phyloP scores from a whole-genome alignment of 2,329 filamentous ascomycete species.

The Aspergillus niger region DNA sequence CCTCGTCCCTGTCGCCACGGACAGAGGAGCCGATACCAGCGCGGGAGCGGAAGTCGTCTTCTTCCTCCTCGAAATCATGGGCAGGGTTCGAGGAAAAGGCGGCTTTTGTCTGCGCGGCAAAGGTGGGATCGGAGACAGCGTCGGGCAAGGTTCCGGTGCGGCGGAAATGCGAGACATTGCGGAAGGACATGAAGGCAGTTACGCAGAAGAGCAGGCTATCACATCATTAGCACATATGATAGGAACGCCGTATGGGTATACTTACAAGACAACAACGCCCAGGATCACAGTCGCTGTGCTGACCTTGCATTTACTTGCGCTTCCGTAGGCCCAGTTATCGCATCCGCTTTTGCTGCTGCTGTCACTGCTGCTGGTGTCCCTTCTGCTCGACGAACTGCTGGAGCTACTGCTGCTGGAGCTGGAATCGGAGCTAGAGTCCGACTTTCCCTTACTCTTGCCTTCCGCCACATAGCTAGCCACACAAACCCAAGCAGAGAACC shows the following conservation, averaged over 20 bases:
- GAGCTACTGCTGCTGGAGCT: slow-evolving; percentile 37
- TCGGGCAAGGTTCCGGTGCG: slow-evolving; percentile 58
- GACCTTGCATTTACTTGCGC: slow-evolving; percentile 57
- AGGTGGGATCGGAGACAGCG: slow-evolving; percentile 46
- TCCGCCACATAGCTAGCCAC: slow-evolving; percentile 58
- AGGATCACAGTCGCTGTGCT: slow-evolving; percentile 59
- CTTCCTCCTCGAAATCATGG: slow-evolving; percentile 49
- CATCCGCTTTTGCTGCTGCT: slow-evolving; percentile 50
- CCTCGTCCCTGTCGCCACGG: slow-evolving; percentile 49
- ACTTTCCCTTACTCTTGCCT: slow-evolving; percentile 55
- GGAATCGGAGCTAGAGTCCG: slow-evolving; percentile 27
- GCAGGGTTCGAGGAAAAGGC: slow-evolving; percentile 51
- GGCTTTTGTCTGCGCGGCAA: slow-evolving; percentile 52
- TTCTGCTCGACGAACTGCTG: slow-evolving; percentile 23
- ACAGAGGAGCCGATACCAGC: slow-evolving; percentile 43
- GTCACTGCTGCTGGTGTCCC: slow-evolving; percentile 36
- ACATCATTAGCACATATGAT: not conserved
- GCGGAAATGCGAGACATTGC: slow-evolving; percentile 59
- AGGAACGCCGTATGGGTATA: slow-evolving; percentile 6
- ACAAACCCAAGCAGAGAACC: slow-evolving; percentile 61
- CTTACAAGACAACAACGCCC: slow-evolving; percentile 60
- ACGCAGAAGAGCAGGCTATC: slow-evolving; percentile 56
- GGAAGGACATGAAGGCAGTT: slow-evolving; percentile 57
- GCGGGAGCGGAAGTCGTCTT: slow-evolving; percentile 47
- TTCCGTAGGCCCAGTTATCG: slow-evolving; percentile 58